Percentiles rank a stretch among this genome's conserved stretches.
These are phyloP conservation scores for Arbutus unedo DNA, from an alignment of 148 eudicot species.

Conservation along the genomic window DNA sequence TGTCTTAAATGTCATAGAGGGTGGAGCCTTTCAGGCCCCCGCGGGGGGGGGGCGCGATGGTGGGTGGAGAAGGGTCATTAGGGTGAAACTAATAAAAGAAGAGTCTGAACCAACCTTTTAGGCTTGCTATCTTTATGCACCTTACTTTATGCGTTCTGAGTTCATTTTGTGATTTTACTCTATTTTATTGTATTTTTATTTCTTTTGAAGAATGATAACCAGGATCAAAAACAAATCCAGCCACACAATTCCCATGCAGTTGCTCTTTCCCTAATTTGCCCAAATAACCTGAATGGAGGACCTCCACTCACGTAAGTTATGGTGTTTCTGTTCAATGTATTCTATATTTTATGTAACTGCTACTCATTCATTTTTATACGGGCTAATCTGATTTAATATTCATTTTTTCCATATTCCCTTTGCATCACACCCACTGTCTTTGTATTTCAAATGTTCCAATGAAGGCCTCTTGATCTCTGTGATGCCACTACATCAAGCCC, in stretches of 20 bases:
- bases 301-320: conserved; percentile 72
- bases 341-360: conserved; percentile 1
- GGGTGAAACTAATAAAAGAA: neutral
- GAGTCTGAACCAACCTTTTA: conserved; percentile 5
- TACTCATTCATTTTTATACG: neutral
- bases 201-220: conserved; percentile 44
- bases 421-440: neutral
- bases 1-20: no score
- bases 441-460: conserved; percentile 11
- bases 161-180: conserved; percentile 16
- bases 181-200: neutral
- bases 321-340: conserved; percentile 4
- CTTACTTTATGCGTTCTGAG: conserved; percentile 8
- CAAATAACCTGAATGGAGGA: conserved; percentile 72
- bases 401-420: neutral
- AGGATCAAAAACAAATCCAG: conserved; percentile 59
- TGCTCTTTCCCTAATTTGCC: conserved; percentile 76
- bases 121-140: neutral
- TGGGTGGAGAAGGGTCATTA: neutral
- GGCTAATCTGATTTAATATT: neutral
- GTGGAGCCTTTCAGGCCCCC: no score
- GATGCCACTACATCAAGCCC: conserved; percentile 57
- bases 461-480: conserved; percentile 90
- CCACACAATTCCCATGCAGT: conserved; percentile 64
- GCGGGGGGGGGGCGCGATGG: no score